A percentile compares a stretch with the other conserved stretches of the same genome.
These are phyloP conservation scores for Diaporthe batatas DNA, from an alignment of 2,329 filamentous ascomycete genomes.

Conservation along the genomic window DNA sequence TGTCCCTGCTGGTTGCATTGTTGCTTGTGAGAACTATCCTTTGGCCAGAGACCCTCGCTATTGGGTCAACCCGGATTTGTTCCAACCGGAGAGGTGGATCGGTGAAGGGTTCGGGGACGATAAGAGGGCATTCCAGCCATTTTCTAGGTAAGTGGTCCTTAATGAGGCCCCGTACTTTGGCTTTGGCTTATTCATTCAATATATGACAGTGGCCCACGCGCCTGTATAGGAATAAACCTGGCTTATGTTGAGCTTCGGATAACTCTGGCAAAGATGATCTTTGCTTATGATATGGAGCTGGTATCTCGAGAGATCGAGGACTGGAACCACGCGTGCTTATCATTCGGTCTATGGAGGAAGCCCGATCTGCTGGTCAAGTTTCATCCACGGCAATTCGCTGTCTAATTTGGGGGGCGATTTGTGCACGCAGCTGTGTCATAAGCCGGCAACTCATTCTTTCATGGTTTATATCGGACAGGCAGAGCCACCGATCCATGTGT, in stretches of 20 bases:
- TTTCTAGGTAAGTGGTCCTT: conserved; percentile 41
- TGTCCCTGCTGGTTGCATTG: conserved; percentile 35
- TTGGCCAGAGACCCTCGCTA: conserved; percentile 34
- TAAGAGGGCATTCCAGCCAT: conserved; percentile 49
- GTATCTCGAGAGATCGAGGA: conserved; percentile 34
- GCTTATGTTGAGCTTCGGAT: conserved; percentile 50
- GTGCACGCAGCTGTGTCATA: not conserved
- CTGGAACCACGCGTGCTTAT: conserved; percentile 33
- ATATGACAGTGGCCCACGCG: conserved; percentile 28
- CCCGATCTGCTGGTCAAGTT: conserved; percentile 37
- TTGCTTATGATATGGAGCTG: conserved; percentile 46
- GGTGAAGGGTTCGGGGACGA: conserved; percentile 43
- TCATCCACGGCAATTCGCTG: not conserved
- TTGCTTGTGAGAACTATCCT: conserved; percentile 33
- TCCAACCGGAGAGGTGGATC: conserved; percentile 39
- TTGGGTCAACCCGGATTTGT: conserved; percentile 38
- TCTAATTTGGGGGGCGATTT: not conserved
- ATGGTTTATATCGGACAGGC: no score
- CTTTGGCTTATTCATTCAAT: not conserved
- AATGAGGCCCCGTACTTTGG: not conserved
- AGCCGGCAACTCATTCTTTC: not conserved
- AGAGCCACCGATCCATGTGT: no score
- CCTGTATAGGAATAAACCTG: conserved; percentile 43
- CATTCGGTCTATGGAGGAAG: conserved; percentile 37
- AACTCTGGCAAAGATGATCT: conserved; percentile 48